Base-by-base conservation (phyloP, 768 basidiomycete genomes). In the Postia placenta region DNA sequence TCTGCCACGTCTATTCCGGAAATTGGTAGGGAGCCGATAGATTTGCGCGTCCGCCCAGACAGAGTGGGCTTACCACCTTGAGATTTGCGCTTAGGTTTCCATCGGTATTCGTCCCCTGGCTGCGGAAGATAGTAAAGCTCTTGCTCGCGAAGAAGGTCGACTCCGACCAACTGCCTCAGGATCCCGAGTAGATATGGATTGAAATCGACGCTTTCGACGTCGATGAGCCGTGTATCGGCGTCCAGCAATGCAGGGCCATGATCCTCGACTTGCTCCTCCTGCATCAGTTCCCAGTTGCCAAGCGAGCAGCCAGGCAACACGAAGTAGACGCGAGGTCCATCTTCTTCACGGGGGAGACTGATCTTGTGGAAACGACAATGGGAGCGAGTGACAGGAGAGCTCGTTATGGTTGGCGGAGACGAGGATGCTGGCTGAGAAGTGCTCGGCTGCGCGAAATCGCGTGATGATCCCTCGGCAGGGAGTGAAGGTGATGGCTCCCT, bases 281-380 rank as follows among this genome's bases (percentile, higher is more conserved):
- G 61, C 67, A 85, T 83, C 42, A 85, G 61, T 51, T 78, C 73
- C 30, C 58, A 56, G 56, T 85, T 73, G 25, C 71, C 73, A 36
- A 87, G 72, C 5, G 83, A 78, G 55, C 85, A 87, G 1, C 82
- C 82, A 0, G 85, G 85, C 4, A 85, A 80, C 25, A 85, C 71
- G 64, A 87, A 87, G 54, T 58, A 73, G n/a, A 81, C 65, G 5
- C 78, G 75, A 26, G 70, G 71, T 3, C 75, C 74, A 25, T 70
- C 68, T 46, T 80, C 78, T 47, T 75, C 74, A 33, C 66, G 68
- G 1, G 81, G 82, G 19, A 87, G 60, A 53, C 80, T 81, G 57
- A 87, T 81, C 51, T 75, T 79, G 58, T 81, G 83, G 62, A 80
- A 87, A 35, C 80, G 79, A 55, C 85, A 87, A 46, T 85, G 74